Evolutionary conservation across 2,329 filamentous ascomycete genomes (phyloP).

Genomic region (Arthrobotrys sinensis): DNA sequence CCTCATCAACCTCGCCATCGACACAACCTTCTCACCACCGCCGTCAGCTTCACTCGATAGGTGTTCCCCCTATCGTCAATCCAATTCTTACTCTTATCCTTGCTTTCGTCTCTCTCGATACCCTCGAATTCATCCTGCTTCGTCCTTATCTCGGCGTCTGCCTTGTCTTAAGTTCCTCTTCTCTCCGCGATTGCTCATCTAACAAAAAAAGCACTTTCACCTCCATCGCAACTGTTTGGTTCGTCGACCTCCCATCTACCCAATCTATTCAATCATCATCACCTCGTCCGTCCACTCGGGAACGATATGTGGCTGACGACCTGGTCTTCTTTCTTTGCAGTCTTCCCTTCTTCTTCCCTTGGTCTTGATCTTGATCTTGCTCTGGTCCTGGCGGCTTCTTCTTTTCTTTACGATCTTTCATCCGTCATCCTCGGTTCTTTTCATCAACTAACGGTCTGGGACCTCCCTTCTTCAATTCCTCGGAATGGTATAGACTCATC

Average conservation of each 20-base stretch:
- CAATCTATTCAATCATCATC: conserved; percentile 29
- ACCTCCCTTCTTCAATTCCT: conserved; percentile 53
- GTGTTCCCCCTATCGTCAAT: conserved; percentile 13
- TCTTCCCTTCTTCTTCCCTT: conserved; percentile 47
- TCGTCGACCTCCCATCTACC: conserved; percentile 55
- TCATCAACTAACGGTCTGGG: conserved; percentile 60
- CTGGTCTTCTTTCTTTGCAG: conserved; percentile 52
- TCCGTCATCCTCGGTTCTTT: conserved; percentile 44
- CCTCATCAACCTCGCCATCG: conserved; percentile 12
- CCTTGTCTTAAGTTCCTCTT: background rate
- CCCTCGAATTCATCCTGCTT: background rate
- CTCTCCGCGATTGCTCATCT: conserved; percentile 12
- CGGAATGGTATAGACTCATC: conserved; percentile 58
- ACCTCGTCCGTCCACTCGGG: conserved; percentile 58
- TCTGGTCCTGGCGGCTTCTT: conserved; percentile 46
- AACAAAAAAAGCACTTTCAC: conserved; percentile 33
- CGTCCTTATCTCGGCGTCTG: conserved; percentile 1
- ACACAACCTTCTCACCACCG: background rate
- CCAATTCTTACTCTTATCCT: background rate
- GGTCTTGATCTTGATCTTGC: background rate
- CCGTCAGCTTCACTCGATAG: conserved; percentile 18
- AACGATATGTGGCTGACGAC: conserved; percentile 61
- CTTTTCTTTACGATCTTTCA: conserved; percentile 56
- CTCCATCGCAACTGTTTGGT: conserved; percentile 59
- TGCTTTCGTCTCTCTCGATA: conserved; percentile 7